A percentile compares a stretch with the other conserved stretches of the same genome.
Evolutionary conservation across 2,329 filamentous ascomycete genomes (phyloP).

Genomic region (Eutypa lata): DNA sequence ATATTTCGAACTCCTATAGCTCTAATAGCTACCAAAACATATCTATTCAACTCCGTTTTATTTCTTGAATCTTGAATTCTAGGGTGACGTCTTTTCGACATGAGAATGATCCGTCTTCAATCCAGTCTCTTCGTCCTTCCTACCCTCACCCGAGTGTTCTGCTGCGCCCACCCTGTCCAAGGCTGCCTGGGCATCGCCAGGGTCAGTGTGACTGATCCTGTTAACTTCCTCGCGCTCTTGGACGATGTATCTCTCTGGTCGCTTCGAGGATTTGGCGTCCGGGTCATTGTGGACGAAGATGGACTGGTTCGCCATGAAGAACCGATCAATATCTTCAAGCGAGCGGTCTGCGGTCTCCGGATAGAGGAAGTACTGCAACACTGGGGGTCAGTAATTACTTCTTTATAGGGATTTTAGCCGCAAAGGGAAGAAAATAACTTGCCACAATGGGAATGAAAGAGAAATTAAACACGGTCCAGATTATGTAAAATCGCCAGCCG

Average conservation of each 20-base stretch:
- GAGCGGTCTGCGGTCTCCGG: not conserved
- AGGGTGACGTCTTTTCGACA: too few relatives aligned
- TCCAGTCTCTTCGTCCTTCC: too few relatives aligned
- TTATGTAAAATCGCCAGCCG: not conserved
- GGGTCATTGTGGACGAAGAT: not conserved
- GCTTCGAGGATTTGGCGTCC: not conserved
- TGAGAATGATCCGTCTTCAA: too few relatives aligned
- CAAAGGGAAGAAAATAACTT: not conserved
- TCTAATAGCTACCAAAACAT: too few relatives aligned
- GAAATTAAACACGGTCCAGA: not conserved
- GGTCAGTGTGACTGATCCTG: not conserved
- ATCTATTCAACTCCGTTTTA: too few relatives aligned
- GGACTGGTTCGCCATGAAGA: not conserved
- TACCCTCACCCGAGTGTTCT: too few relatives aligned
- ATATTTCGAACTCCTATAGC: too few relatives aligned
- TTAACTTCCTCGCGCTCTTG: not conserved
- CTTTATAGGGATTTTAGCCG: not conserved
- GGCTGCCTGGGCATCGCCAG: not conserved
- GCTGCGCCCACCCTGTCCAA: too few relatives aligned
- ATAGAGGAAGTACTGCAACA: not conserved
- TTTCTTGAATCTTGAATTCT: too few relatives aligned
- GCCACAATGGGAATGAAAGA: not conserved
- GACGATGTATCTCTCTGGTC: not conserved
- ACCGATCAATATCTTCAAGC: not conserved
- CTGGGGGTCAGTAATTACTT: not conserved